A percentile compares a stretch with the other conserved stretches of the same genome.
These are phyloP conservation scores for Geosmithia putterillii DNA, from an alignment of 2,329 filamentous ascomycete genomes.

Conservation along the genomic window DNA sequence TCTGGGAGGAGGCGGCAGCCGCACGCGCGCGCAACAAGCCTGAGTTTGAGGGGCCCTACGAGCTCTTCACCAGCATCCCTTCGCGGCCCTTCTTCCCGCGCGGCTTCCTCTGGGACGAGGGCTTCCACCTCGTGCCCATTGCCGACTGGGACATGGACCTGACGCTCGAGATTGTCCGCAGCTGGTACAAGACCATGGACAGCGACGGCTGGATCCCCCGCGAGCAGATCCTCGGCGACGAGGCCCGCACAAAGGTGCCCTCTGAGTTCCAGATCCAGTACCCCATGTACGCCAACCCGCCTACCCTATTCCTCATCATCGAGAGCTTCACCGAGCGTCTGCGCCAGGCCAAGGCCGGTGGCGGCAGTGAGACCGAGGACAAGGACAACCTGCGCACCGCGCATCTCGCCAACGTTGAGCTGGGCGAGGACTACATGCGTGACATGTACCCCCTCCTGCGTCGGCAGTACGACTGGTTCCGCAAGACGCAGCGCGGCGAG, in stretches of 20 bases:
- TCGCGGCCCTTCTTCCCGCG: slow-evolving; percentile 93
- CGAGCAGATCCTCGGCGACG: slow-evolving; percentile 84
- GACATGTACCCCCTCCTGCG: slow-evolving; percentile 77
- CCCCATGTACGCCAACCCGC: slow-evolving; percentile 93
- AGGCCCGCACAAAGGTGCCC: slow-evolving; percentile 92
- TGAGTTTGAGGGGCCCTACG: slow-evolving; percentile 65
- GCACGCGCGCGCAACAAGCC: slow-evolving; percentile 60
- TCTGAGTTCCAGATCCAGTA: slow-evolving; percentile 90
- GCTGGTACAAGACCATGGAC: slow-evolving; percentile 94
- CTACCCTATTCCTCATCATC: slow-evolving; percentile 83
- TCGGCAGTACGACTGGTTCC: slow-evolving; percentile 90
- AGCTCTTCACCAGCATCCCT: slow-evolving; percentile 84
- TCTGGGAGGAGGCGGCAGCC: slow-evolving; percentile 84
- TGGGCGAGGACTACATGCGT: slow-evolving; percentile 59
- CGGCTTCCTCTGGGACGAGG: slow-evolving; percentile 96
- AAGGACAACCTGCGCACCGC: slow-evolving; percentile 45
- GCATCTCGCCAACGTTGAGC: slow-evolving; percentile 54
- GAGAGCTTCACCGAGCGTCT: slow-evolving; percentile 76
- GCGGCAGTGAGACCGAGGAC: slow-evolving; percentile 27
- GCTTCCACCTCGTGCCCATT: slow-evolving; percentile 85
- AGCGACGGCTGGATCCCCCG: slow-evolving; percentile 95
- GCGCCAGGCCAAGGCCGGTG: slow-evolving; percentile 35
- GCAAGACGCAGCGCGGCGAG: slow-evolving; percentile 79
- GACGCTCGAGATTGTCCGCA: slow-evolving; percentile 75
- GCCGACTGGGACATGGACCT: slow-evolving; percentile 91